Percentiles rank a stretch among this genome's conserved stretches.
Evolutionary conservation across 345 rosid genomes (phyloP).

Genomic region (Trapa incisa): DNA sequence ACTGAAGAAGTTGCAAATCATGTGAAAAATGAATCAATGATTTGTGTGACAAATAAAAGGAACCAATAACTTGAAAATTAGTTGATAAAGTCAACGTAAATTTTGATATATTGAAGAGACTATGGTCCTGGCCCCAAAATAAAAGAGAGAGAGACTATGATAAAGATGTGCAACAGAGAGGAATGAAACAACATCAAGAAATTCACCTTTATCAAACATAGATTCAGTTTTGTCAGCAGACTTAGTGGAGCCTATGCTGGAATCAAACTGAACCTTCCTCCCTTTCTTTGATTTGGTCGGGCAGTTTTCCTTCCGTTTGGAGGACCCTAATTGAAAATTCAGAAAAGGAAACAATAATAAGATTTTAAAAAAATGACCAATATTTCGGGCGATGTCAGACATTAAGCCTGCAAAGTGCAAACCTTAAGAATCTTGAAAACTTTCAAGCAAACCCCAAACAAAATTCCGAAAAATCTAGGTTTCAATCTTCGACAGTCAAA

Average conservation of each 20-base stretch:
- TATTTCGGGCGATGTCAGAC: background rate
- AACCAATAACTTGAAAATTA: background rate
- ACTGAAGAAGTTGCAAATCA: conserved; percentile 14
- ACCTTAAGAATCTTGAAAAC: background rate
- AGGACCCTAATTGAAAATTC: conserved; percentile 12
- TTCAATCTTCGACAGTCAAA: background rate
- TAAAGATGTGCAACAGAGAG: background rate
- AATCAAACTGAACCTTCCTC: conserved; percentile 39
- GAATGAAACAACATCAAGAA: conserved; percentile 2
- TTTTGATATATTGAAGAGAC: background rate
- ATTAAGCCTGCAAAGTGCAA: background rate
- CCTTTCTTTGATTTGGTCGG: conserved; percentile 40
- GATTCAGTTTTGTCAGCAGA: conserved; percentile 18
- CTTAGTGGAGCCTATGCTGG: conserved; percentile 3
- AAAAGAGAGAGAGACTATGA: background rate
- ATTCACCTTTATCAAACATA: conserved; percentile 24
- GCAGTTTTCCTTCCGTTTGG: conserved; percentile 39
- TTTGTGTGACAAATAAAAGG: no score
- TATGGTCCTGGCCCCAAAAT: no score
- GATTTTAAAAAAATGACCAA: no score
- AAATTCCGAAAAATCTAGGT: background rate
- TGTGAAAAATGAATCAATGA: conserved; percentile 9
- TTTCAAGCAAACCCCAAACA: background rate
- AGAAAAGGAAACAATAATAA: no score
- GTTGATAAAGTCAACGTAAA: background rate